Conservation (phyloP, 768 basidiomycete genomes). For the Kwoniella newhampshirensis region DNA sequence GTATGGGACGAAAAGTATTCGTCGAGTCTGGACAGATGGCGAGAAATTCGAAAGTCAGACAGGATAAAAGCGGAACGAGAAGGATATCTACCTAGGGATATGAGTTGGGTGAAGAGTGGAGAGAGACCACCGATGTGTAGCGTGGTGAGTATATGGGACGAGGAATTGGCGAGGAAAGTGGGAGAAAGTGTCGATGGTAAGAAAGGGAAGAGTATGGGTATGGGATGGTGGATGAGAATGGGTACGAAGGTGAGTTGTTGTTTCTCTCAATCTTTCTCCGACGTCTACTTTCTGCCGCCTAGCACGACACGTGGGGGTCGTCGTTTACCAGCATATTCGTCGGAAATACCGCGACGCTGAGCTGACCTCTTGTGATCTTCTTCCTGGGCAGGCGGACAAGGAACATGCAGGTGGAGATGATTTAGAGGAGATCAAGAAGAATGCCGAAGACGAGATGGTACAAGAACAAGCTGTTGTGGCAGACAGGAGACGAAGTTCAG, state of each 20-base stretch:
- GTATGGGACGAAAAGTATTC: conserved; percentile 52
- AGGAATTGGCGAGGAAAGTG: conserved; percentile 35
- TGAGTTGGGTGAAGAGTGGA: conserved; percentile 25
- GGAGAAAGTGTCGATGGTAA: conserved; percentile 52
- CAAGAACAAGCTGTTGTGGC: conserved; percentile 7
- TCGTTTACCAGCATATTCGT: too few species aligned
- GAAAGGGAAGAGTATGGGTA: conserved; percentile 41
- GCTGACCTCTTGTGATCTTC: not conserved
- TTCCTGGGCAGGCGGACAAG: conserved; percentile 42
- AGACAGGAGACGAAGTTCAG: conserved; percentile 2
- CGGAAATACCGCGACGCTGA: conserved; percentile 6
- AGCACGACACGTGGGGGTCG: too few species aligned
- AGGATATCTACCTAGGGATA: conserved; percentile 50
- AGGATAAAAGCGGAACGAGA: conserved; percentile 33
- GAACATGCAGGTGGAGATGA: conserved; percentile 42
- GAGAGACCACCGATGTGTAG: conserved; percentile 48
- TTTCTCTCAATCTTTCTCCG: not conserved
- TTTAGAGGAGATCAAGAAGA: conserved; percentile 37
- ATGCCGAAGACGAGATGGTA: conserved; percentile 28
- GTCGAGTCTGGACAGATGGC: conserved; percentile 38
- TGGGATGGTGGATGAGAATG: conserved; percentile 49
- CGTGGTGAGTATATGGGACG: conserved; percentile 45
- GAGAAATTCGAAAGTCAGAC: conserved; percentile 42
- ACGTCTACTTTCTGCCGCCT: too few species aligned
- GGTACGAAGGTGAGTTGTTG: conserved; percentile 36